phyloP scores from a whole-genome alignment of 2,329 filamentous ascomycete species.

The Penicillium olsonii region DNA sequence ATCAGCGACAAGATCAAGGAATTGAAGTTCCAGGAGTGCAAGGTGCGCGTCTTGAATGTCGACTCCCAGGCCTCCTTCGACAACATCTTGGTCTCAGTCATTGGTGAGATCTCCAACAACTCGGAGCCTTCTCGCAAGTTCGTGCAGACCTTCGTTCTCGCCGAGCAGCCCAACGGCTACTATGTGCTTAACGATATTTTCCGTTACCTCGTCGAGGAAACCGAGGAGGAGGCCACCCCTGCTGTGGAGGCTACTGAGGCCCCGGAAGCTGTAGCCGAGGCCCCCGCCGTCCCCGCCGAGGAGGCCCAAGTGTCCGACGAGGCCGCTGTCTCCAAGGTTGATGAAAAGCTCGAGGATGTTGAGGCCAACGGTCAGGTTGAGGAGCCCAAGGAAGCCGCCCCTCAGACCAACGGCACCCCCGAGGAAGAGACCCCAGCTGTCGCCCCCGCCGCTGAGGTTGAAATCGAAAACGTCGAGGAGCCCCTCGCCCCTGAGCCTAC shows the following conservation, averaged over 20 bases:
- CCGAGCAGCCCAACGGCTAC: slow-evolving; percentile 93
- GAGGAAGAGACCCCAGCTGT: slow-evolving; percentile 24
- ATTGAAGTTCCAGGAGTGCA: slow-evolving; percentile 94
- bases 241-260: slow-evolving; percentile 45
- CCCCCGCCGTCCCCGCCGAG: slow-evolving; percentile 25
- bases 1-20: slow-evolving; percentile 94
- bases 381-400: slow-evolving; percentile 29
- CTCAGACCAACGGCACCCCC: slow-evolving; percentile 39
- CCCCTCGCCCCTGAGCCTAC: slow-evolving; percentile 65
- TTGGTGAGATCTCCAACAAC: slow-evolving; percentile 97
- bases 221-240: slow-evolving; percentile 51
- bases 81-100: slow-evolving; percentile 96
- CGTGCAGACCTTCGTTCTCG: slow-evolving; percentile 95
- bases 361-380: slow-evolving; percentile 49
- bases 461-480: slow-evolving; percentile 55
- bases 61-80: slow-evolving; percentile 91
- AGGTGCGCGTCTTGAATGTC: slow-evolving; percentile 96
- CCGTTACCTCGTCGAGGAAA: slow-evolving; percentile 82
- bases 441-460: slow-evolving; percentile 35
- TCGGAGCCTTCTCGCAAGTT: slow-evolving; percentile 90
- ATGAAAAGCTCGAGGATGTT: slow-evolving; percentile 74
- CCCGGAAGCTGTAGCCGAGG: slow-evolving; percentile 36
- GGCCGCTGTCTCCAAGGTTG: slow-evolving; percentile 58
- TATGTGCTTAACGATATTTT: slow-evolving; percentile 99
- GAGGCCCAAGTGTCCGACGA: slow-evolving; percentile 40